These are phyloP conservation scores for Phlyctochytrium arcticum DNA, from an alignment of 192 early-diverging fungal species.

Conservation along the genomic window DNA sequence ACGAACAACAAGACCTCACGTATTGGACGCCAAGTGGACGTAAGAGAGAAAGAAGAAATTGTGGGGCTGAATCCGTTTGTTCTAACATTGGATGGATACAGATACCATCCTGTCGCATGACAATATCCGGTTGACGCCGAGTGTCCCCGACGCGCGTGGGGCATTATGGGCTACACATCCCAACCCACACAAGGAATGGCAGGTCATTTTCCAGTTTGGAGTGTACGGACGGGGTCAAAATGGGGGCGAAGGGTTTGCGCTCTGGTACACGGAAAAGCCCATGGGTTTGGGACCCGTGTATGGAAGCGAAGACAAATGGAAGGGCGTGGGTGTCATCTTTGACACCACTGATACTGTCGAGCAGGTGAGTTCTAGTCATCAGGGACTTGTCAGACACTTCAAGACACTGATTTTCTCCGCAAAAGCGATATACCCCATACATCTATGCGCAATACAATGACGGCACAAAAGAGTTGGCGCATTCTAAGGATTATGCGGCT, in stretches of 20 bases:
- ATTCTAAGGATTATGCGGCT: conserved; percentile 38
- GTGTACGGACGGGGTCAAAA: conserved; percentile 52
- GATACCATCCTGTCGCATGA: conserved; percentile 25
- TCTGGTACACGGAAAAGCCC: conserved; percentile 72
- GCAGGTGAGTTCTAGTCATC: conserved; percentile 18
- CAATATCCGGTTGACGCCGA: conserved; percentile 52
- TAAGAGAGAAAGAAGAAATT: neutral
- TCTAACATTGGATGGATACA: conserved; percentile 1
- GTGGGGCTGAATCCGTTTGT: neutral
- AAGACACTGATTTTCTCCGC: neutral
- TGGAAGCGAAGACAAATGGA: conserved; percentile 64
- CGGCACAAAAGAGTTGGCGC: conserved; percentile 47
- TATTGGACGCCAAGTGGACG: conserved; percentile 1
- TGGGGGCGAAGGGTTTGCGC: conserved; percentile 73
- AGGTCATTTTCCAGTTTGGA: conserved; percentile 59
- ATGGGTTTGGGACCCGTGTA: conserved; percentile 53
- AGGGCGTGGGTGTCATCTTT: conserved; percentile 61
- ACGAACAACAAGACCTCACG: conserved; percentile 31
- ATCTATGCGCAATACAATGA: conserved; percentile 64
- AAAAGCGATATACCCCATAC: conserved; percentile 48
- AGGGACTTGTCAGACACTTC: neutral
- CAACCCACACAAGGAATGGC: conserved; percentile 69
- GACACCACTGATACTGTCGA: conserved; percentile 44
- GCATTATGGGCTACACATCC: conserved; percentile 55
- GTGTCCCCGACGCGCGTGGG: conserved; percentile 52